A percentile compares a stretch with the other conserved stretches of the same genome.
phyloP scores from a whole-genome alignment of 2,329 filamentous ascomycete genomes.

The Fusarium sp. region DNA sequence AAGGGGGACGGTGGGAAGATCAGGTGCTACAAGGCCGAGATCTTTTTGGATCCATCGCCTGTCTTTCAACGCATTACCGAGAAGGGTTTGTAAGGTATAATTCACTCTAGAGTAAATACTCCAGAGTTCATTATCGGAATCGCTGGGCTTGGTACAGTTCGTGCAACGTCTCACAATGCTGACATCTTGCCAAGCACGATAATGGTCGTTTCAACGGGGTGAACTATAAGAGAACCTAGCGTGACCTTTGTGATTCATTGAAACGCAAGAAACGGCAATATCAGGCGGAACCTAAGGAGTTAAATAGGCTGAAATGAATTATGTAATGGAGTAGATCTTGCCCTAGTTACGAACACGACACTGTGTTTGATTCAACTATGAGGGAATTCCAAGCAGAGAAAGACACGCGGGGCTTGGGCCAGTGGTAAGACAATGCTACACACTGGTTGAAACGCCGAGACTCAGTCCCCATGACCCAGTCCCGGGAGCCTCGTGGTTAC shows the following conservation, averaged over 20 bases:
- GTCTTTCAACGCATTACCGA: slow-evolving; percentile 6
- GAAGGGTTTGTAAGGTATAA: neutral
- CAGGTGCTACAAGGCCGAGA: slow-evolving; percentile 4
- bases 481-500: neutral
- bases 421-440: neutral
- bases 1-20: neutral
- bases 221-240: neutral
- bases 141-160: neutral
- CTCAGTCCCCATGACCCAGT: neutral
- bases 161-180: neutral
- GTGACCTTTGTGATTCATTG: neutral
- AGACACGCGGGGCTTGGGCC: neutral
- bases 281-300: neutral
- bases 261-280: neutral
- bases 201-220: neutral
- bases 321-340: neutral
- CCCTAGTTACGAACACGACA: neutral
- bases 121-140: too few species aligned
- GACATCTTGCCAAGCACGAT: neutral
- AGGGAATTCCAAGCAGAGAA: neutral
- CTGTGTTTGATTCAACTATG: neutral
- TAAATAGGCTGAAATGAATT: neutral
- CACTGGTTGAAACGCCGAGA: neutral
- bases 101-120: neutral
- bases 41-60: neutral